Evolutionary conservation across 164 flowering plant genomes (phyloP).

Genomic region (Houttuynia cordata): DNA sequence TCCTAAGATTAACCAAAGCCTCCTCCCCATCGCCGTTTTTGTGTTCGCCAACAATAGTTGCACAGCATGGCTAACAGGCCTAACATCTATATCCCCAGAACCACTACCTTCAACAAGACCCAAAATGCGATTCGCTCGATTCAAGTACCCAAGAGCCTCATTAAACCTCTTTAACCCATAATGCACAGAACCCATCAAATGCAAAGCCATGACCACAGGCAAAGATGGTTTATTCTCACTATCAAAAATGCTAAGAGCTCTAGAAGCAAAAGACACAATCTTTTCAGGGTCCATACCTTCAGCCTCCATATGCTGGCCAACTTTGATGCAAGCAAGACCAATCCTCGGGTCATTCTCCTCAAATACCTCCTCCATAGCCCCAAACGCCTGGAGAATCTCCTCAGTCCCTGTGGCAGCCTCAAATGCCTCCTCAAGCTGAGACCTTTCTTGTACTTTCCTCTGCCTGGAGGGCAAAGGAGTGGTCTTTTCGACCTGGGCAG

Average conservation of each 20-base stretch:
- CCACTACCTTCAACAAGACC: conserved; percentile 41
- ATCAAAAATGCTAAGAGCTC: conserved; percentile 47
- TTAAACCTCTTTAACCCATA: conserved; percentile 49
- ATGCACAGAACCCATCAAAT: conserved; percentile 65
- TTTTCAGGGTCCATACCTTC: conserved; percentile 69
- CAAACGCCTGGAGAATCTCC: conserved; percentile 49
- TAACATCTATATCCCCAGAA: conserved; percentile 27
- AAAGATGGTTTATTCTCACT: conserved; percentile 23
- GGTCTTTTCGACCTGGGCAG: conserved; percentile 34
- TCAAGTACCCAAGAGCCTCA: conserved; percentile 66
- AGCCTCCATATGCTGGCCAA: conserved; percentile 63
- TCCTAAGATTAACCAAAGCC: conserved; percentile 51
- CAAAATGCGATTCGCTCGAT: conserved; percentile 57
- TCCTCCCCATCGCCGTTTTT: conserved; percentile 85
- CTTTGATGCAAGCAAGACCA: conserved; percentile 64
- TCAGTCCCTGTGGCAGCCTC: conserved; percentile 51
- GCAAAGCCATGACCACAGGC: conserved; percentile 68
- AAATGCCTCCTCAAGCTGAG: conserved; percentile 58
- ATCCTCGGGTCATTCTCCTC: conserved; percentile 42
- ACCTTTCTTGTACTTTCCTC: conserved; percentile 38
- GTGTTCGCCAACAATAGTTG: conserved; percentile 56
- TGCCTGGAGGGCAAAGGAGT: conserved; percentile 44
- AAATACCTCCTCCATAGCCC: conserved; percentile 49
- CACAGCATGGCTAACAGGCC: conserved; percentile 62
- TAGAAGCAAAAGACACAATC: conserved; percentile 41